Conservation (phyloP, 1,139 yeast species). For the Yamadazyma spencermartinsiae region DNA sequence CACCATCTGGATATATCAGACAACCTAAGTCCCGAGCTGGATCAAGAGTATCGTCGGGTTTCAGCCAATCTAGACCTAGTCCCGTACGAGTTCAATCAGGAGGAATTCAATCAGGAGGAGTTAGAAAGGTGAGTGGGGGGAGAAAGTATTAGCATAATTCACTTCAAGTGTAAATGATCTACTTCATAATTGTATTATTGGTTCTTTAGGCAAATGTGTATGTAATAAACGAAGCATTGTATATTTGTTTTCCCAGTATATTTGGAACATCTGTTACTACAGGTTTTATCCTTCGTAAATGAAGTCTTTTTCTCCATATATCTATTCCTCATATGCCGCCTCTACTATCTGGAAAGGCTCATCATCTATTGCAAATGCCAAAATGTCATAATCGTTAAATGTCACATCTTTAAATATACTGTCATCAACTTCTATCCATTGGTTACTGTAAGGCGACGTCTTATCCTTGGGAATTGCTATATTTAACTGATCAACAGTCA, state of each 20-base stretch:
- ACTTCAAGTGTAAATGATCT: neutral
- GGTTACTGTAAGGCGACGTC: conserved; percentile 37
- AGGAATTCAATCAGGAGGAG: conserved; percentile 42
- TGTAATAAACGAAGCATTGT: neutral
- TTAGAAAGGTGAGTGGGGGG: conserved; percentile 38
- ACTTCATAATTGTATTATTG: conserved; percentile 3
- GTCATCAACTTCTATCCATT: conserved; percentile 37
- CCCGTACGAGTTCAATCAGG: conserved; percentile 35
- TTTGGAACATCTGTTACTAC: too few relatives aligned
- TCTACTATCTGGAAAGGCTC: conserved; percentile 41
- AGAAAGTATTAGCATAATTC: conserved; percentile 11
- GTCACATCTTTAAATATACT: conserved; percentile 26
- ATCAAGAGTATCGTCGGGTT: conserved; percentile 30
- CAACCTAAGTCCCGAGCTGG: conserved; percentile 38
- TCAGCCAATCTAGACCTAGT: conserved; percentile 20
- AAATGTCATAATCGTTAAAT: conserved; percentile 39
- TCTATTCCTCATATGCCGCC: conserved; percentile 42
- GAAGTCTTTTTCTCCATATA: neutral
- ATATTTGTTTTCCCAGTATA: neutral
- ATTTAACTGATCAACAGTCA: conserved; percentile 24
- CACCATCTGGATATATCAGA: conserved; percentile 25
- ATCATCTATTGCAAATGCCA: conserved; percentile 41
- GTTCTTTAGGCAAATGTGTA: neutral
- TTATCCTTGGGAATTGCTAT: conserved; percentile 46
- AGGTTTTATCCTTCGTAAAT: too few relatives aligned